A percentile compares a stretch with the other conserved stretches of the same genome.
phyloP scores from a whole-genome alignment of 1,139 yeast species.

The Magnusiomyces magnusii region DNA sequence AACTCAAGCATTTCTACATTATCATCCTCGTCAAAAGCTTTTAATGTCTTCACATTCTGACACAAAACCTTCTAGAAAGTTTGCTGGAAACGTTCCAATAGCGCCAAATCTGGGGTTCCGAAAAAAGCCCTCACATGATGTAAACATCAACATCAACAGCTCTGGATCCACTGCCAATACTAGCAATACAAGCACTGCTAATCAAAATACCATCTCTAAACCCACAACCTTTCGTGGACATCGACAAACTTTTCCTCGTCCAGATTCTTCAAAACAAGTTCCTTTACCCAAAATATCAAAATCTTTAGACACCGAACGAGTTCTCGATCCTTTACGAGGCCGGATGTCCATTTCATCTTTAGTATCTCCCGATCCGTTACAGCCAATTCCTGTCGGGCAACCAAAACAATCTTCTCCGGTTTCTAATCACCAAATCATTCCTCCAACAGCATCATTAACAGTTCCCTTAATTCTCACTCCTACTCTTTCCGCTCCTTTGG shows the following conservation, averaged over 20 bases:
- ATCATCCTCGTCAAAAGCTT: neutral
- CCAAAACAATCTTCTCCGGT: neutral
- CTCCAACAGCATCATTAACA: neutral
- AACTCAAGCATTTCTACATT: neutral
- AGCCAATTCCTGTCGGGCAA: neutral
- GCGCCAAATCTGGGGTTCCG: neutral
- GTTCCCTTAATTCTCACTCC: neutral
- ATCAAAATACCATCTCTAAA: neutral
- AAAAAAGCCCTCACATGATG: neutral
- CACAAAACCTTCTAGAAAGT: neutral
- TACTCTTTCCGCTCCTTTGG: neutral
- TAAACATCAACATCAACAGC: slow-evolving; percentile 9
- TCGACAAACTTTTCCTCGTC: neutral
- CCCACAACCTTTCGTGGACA: neutral
- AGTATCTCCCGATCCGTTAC: slow-evolving; percentile 7
- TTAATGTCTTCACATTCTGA: neutral
- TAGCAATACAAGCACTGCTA: neutral
- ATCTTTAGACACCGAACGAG: neutral
- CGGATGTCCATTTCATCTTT: slow-evolving; percentile 14
- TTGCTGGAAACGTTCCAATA: neutral
- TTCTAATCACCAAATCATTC: neutral
- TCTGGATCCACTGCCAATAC: neutral
- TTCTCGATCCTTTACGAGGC: neutral
- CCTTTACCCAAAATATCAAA: neutral
- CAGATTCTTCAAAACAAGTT: neutral